phyloP scores from a whole-genome alignment of 2,329 filamentous ascomycete species.

The Ilyonectria robusta region DNA sequence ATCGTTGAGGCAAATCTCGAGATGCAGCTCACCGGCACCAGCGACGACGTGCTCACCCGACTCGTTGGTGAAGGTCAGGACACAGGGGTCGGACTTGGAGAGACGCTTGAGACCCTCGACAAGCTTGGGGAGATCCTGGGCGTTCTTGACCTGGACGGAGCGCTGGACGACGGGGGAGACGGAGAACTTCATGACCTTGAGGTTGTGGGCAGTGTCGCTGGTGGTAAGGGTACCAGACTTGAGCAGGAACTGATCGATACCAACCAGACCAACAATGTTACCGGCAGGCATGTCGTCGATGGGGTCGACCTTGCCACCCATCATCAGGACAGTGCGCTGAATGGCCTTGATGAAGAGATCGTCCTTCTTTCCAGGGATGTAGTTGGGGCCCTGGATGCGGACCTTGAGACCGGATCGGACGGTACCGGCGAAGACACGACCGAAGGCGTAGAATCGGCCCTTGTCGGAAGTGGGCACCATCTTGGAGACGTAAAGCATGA shows the following conservation, averaged over 20 bases:
- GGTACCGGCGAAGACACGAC: slow-evolving; percentile 99
- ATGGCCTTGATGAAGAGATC: slow-evolving; percentile 99
- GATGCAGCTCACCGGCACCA: slow-evolving; percentile 98
- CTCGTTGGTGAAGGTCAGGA: slow-evolving; percentile 88
- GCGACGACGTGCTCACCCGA: slow-evolving; percentile 99
- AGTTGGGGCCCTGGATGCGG: slow-evolving; percentile 99
- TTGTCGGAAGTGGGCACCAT: slow-evolving; percentile 99
- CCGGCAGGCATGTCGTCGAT: slow-evolving; percentile 99
- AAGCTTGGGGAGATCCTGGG: slow-evolving; percentile 98
- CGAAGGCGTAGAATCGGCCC: slow-evolving; percentile 99
- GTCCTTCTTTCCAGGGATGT: slow-evolving; percentile 97
- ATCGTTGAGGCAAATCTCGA: slow-evolving; percentile 99
- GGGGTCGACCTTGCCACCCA: slow-evolving; percentile 98
- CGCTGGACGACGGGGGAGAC: slow-evolving; percentile 99
- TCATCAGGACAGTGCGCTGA: slow-evolving; percentile 99
- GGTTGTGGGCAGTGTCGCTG: slow-evolving; percentile 97
- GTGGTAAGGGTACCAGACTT: slow-evolving; percentile 99
- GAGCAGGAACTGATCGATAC: slow-evolving; percentile 99
- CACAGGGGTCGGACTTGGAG: slow-evolving; percentile 99
- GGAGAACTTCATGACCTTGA: slow-evolving; percentile 99
- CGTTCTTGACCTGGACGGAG: slow-evolving; percentile 99
- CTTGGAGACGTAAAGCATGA: slow-evolving; percentile 99
- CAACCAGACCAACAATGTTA: slow-evolving; percentile 99
- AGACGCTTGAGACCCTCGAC: slow-evolving; percentile 99
- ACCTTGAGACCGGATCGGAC: slow-evolving; percentile 98